phyloP scores from a whole-genome alignment of 2,329 filamentous ascomycete species.

The Fusarium fracticaudum region DNA sequence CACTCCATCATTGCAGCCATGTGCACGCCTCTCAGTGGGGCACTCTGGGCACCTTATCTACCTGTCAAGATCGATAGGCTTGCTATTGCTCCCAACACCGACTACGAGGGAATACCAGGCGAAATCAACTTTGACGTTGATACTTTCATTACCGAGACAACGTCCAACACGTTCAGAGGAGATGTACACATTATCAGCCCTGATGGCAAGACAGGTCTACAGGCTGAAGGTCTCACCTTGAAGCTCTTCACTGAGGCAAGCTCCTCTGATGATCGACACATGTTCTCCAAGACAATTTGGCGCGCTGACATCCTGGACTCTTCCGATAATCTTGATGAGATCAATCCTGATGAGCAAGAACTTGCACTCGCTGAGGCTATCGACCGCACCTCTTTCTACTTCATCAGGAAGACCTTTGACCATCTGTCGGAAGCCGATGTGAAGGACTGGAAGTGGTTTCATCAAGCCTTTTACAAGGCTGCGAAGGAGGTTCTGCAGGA shows the following conservation, averaged over 20 bases:
- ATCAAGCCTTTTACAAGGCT: neutral
- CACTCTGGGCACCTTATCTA: neutral
- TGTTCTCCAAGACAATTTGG: constrained; percentile 2
- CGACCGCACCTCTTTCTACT: neutral
- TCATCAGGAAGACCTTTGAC: neutral
- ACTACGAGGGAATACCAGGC: neutral
- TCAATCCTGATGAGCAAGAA: neutral
- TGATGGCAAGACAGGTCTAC: neutral
- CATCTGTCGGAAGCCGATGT: neutral
- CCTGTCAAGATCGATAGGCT: constrained; percentile 1
- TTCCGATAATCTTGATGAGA: neutral
- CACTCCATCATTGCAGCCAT: neutral
- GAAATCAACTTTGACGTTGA: neutral
- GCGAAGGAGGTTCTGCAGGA: neutral
- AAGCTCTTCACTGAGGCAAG: neutral
- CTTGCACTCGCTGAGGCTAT: neutral
- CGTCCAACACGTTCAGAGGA: neutral
- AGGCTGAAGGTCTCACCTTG: neutral
- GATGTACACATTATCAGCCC: neutral
- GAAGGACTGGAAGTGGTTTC: neutral
- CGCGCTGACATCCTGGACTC: neutral
- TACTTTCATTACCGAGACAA: neutral
- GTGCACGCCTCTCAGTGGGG: neutral
- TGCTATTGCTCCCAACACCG: neutral
- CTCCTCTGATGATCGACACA: neutral